Base-by-base conservation (phyloP, 2,329 filamentous ascomycete genomes). In the Aspergillus pseudoviridinutans region DNA sequence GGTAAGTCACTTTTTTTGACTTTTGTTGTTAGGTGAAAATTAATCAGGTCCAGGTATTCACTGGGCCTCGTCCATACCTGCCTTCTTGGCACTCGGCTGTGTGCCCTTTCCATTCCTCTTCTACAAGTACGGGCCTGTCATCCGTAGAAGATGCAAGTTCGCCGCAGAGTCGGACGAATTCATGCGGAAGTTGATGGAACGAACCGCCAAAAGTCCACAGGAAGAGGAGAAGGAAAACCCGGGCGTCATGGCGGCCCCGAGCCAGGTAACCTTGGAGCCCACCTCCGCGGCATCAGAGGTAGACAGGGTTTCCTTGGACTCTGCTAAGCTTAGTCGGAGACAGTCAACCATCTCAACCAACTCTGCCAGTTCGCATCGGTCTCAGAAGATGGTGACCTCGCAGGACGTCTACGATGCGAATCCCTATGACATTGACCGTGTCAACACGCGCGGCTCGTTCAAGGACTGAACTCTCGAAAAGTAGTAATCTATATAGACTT, bases 61-160 rank as follows among this genome's bases (percentile, higher is more conserved):
- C 54, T 80, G 77, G 78, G 78, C 77, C 1, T 75, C 73, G 7
- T 75, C 71, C 22, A 68, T 80, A 20, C 76, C 76, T 0, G 78
- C 71, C 0, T 79, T 80, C 58, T 59, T 80, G 28, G 74, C 77
- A 0, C 60, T 78, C 4, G 69, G 68, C 1, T 76, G 75, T 29
- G 65, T 76, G 5, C 75, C 75, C 0, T 74, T 77, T 29, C 74
- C 74, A 1, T 74, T 77, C 55, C 60, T 77, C 14, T 74, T 77
- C 57, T 76, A 76, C 61, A 70, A 69, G 55, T 75, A 75, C 57
- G 75, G 74, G 8, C 60, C 69, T 7, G 54, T 53, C n/a, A 72
- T 77, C 32, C 67, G 75, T 12, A 67, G 70, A 57, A 68, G 68
- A 49, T 76, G 73, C 58, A 73, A 72, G 53, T 76, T 66, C 53